Conservation (phyloP, 805 yeast species). For the Starmerella gropengiesseri region DNA sequence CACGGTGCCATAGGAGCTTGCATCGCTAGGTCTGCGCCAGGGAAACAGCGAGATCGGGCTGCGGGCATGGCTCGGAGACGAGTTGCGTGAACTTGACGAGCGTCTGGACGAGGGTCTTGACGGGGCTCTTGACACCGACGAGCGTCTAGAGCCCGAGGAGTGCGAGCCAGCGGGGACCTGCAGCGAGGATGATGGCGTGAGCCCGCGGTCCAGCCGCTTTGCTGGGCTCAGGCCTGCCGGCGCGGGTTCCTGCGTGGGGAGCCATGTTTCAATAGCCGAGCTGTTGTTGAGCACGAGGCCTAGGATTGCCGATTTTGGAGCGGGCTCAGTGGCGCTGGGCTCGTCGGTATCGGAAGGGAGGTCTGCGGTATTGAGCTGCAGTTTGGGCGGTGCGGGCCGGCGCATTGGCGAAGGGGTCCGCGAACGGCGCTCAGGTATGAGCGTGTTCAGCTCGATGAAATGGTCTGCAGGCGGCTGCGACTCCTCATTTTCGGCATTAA, state of each 20-base stretch:
- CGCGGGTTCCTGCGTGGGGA: constrained; percentile 2
- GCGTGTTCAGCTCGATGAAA: constrained; percentile 14
- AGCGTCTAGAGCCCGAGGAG: no score
- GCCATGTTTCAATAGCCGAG: constrained; percentile 14
- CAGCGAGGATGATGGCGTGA: neutral
- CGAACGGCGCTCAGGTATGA: neutral
- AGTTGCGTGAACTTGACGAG: neutral
- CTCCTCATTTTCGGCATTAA: neutral
- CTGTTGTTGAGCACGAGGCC: constrained; percentile 12
- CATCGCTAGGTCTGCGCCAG: neutral
- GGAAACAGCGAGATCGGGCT: no score
- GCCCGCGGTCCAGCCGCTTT: neutral
- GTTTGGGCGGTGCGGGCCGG: constrained; percentile 11
- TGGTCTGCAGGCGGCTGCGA: constrained; percentile 2
- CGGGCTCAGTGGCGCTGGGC: neutral
- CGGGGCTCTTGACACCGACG: no score
- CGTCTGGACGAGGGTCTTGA: no score
- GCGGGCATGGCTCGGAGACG: no score
- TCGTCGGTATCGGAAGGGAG: constrained; percentile 5
- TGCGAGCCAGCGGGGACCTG: no score
- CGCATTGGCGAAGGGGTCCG: neutral
- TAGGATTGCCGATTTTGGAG: constrained; percentile 19
- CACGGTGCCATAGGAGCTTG: neutral
- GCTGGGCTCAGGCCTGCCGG: neutral
- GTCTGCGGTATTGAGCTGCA: constrained; percentile 17